Conservation (phyloP, 805 yeast genomes). For the Brettanomyces sp. region DNA sequence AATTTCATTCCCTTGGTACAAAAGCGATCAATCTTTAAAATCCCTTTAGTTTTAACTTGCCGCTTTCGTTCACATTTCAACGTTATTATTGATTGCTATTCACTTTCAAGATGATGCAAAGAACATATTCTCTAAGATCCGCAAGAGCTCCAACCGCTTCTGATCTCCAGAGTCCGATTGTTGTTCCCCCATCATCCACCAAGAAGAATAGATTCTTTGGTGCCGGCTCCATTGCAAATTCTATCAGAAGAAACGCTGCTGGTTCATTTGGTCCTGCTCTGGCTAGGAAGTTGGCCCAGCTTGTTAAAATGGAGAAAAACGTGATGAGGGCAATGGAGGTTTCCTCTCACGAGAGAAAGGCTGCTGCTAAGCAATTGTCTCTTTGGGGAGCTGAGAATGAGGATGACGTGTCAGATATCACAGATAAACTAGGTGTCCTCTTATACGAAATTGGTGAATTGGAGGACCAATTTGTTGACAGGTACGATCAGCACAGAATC, state of each 20-base stretch:
- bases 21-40: too few species aligned
- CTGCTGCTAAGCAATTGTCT: slow-evolving; percentile 74
- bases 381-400: slow-evolving; percentile 85
- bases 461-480: slow-evolving; percentile 80
- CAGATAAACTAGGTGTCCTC: slow-evolving; percentile 79
- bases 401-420: slow-evolving; percentile 77
- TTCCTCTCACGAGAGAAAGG: slow-evolving; percentile 68
- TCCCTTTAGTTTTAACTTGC: too few species aligned
- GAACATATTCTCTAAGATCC: slow-evolving; percentile 75
- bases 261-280: slow-evolving; percentile 77
- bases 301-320: slow-evolving; percentile 75
- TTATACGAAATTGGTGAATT: slow-evolving; percentile 77
- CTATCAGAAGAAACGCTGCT: slow-evolving; percentile 56
- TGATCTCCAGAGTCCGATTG: slow-evolving; percentile 71
- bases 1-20: background rate
- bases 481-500: slow-evolving; percentile 78
- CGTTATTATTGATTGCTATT: background rate
- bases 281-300: slow-evolving; percentile 61
- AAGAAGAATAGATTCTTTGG: slow-evolving; percentile 66
- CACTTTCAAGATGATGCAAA: slow-evolving; percentile 48
- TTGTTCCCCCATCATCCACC: slow-evolving; percentile 69
- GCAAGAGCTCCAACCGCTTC: slow-evolving; percentile 77
- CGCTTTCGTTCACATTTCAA: slow-evolving; percentile 2
- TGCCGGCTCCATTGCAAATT: slow-evolving; percentile 48
- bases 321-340: slow-evolving; percentile 72